Conservation (phyloP, 1,284 basidiomycete genomes). For the Fistulina hepatica region DNA sequence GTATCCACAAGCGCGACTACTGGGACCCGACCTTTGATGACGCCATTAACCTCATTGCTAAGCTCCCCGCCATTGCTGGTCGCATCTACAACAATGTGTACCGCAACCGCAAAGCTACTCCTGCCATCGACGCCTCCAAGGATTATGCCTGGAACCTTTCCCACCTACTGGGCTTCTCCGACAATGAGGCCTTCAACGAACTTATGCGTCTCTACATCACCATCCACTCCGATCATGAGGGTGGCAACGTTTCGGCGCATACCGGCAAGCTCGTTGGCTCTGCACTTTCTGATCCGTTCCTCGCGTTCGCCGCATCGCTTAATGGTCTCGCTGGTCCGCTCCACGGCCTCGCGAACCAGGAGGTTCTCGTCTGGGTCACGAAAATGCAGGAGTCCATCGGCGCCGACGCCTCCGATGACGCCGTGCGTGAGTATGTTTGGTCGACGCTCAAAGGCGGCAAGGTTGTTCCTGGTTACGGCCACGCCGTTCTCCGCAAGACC, state of each 20-base stretch:
- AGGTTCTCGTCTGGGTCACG: slow-evolving; percentile 82
- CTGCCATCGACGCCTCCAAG: slow-evolving; percentile 77
- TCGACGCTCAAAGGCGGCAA: slow-evolving; percentile 83
- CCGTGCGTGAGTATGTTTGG: slow-evolving; percentile 91
- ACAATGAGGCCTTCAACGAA: slow-evolving; percentile 85
- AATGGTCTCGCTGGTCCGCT: slow-evolving; percentile 97
- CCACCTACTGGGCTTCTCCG: slow-evolving; percentile 86
- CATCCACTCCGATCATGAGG: slow-evolving; percentile 94
- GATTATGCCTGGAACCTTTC: slow-evolving; percentile 95
- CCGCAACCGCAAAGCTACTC: slow-evolving; percentile 72
- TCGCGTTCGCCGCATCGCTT: slow-evolving; percentile 86
- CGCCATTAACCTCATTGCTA: slow-evolving; percentile 96
- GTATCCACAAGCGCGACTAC: slow-evolving; percentile 94
- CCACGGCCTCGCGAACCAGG: slow-evolving; percentile 95
- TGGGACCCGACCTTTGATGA: slow-evolving; percentile 96
- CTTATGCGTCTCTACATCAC: slow-evolving; percentile 95
- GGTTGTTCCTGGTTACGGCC: slow-evolving; percentile 92
- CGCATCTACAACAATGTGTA: slow-evolving; percentile 96
- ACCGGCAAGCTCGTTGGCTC: slow-evolving; percentile 95
- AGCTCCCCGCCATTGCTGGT: slow-evolving; percentile 93
- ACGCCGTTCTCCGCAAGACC: slow-evolving; percentile 94
- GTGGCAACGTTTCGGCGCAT: slow-evolving; percentile 97
- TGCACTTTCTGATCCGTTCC: slow-evolving; percentile 96
- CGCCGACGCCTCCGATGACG: slow-evolving; percentile 70
- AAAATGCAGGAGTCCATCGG: slow-evolving; percentile 86